phyloP scores from a whole-genome alignment of 192 early-diverging fungal species.

The Backusella luteola region DNA sequence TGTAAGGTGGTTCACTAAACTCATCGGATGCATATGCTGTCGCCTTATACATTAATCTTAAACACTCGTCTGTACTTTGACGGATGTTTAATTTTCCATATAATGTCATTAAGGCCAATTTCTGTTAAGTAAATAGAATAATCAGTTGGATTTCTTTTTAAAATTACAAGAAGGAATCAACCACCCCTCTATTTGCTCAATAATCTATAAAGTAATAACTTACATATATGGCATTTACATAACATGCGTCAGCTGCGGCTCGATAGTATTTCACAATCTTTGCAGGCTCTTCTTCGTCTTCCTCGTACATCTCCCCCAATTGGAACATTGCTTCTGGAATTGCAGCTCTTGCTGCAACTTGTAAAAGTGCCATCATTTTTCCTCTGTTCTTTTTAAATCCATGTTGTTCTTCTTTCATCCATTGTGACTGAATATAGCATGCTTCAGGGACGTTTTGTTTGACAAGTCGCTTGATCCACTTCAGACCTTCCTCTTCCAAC shows the following conservation, averaged over 20 bases:
- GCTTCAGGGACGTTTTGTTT: slow-evolving; percentile 69
- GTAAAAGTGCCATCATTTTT: slow-evolving; percentile 38
- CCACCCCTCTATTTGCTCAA: neutral
- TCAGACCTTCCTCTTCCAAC: slow-evolving; percentile 56
- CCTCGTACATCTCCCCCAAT: slow-evolving; percentile 34
- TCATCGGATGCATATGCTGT: slow-evolving; percentile 67
- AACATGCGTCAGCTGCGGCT: slow-evolving; percentile 64
- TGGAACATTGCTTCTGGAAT: slow-evolving; percentile 62
- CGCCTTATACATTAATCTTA: slow-evolving; percentile 78
- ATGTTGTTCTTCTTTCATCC: slow-evolving; percentile 61
- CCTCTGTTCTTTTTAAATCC: slow-evolving; percentile 32
- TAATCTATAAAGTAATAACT: slow-evolving; percentile 2
- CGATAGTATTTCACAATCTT: slow-evolving; percentile 42
- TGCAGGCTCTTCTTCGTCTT: slow-evolving; percentile 35
- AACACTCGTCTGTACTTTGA: slow-evolving; percentile 68
- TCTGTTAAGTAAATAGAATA: slow-evolving; percentile 39
- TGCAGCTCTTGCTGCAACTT: slow-evolving; percentile 61
- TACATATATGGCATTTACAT: slow-evolving; percentile 63
- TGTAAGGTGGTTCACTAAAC: slow-evolving; percentile 75
- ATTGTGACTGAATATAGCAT: slow-evolving; percentile 68
- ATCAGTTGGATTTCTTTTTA: neutral
- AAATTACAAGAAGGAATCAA: neutral
- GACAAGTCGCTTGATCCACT: slow-evolving; percentile 67
- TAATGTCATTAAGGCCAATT: slow-evolving; percentile 73
- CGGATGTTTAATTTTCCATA: slow-evolving; percentile 70